Evolutionary conservation across 441 rosid genomes (phyloP), one percentile per base, ranked within the genome.

Genomic region (Theobroma grandiflorum): DNA sequence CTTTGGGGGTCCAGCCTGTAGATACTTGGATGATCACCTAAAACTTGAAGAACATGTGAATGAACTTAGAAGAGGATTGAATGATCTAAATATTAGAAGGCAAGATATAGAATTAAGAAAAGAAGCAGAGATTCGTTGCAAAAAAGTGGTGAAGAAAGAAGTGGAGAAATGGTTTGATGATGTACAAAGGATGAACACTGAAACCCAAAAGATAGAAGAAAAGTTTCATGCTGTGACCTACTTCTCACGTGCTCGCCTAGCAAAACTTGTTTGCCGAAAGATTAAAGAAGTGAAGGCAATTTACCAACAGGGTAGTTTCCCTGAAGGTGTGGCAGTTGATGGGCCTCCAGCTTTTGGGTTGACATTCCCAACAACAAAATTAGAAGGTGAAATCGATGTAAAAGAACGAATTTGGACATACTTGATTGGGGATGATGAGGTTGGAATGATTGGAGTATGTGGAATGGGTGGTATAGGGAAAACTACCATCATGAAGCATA

Each of bases 401-500:
- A 59, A 59, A 59, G 64, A 59, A 22, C 64, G 11, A 9, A 67
- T 67, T 40, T 67, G n/a, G 80, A 16, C 20, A n/a, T 42, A 42
- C 35, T 15, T 75, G 38, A 75, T 75, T 45, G 58, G 14, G 9
- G 70, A 61, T 63, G 40, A 59, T 71, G 42, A 71, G 1, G 26
- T 50, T 50, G 75, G 75, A 50, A 71, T 71, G 43, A 71, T 50
- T 1, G 75, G 75, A 3, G 58, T 50, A 50, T 50, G 52, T n/a
- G 69, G 80, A 33, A 69, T 69, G 50, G 75, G 80, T 4, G 81
- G 76, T 31, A 22, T 63, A 6, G 73, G 83, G 2, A 81, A 81
- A 52, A 76, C 83, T 8, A 69, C 77, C 18, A 57, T 70, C 37
- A 61, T 69, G 76, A 81, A 75, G 59, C 63, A 70, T 11, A 71